phyloP scores from a whole-genome alignment of 1,139 yeast genomes.

The Blastobotrys arbuscula region DNA sequence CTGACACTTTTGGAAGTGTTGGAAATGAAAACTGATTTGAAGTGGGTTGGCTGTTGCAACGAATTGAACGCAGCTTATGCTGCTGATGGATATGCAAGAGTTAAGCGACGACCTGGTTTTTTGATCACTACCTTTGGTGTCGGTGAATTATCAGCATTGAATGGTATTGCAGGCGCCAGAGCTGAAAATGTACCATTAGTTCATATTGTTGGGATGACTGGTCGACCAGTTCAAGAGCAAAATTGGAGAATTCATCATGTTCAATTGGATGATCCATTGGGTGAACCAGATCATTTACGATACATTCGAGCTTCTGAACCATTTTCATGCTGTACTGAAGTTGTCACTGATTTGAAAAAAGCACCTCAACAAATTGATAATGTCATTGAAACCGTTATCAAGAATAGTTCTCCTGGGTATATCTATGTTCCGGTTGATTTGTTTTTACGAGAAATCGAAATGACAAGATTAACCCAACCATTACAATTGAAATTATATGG shows the following conservation, averaged over 20 bases:
- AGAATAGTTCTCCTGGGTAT: constrained; percentile 70
- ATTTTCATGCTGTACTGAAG: constrained; percentile 54
- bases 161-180: constrained; percentile 65
- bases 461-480: constrained; percentile 25
- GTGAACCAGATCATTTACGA: constrained; percentile 52
- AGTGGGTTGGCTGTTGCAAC: constrained; percentile 44
- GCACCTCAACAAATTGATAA: constrained; percentile 59
- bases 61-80: constrained; percentile 55
- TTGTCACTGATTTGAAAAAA: constrained; percentile 44
- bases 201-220: constrained; percentile 70
- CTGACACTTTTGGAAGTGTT: constrained; percentile 55
- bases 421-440: constrained; percentile 69
- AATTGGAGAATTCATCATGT: constrained; percentile 56
- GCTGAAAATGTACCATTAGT: constrained; percentile 59
- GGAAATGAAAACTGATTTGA: constrained; percentile 39
- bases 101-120: constrained; percentile 55
- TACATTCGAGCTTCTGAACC: constrained; percentile 58
- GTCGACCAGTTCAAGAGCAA: constrained; percentile 41
- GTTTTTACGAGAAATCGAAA: constrained; percentile 40
- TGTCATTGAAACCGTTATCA: constrained; percentile 52
- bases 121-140: constrained; percentile 66
- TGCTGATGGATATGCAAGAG: constrained; percentile 64
- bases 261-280: constrained; percentile 44
- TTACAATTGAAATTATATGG: background rate
- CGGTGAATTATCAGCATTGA: constrained; percentile 64